Conservation (phyloP, 257 asterid species). For the Cruciata laevipes region DNA sequence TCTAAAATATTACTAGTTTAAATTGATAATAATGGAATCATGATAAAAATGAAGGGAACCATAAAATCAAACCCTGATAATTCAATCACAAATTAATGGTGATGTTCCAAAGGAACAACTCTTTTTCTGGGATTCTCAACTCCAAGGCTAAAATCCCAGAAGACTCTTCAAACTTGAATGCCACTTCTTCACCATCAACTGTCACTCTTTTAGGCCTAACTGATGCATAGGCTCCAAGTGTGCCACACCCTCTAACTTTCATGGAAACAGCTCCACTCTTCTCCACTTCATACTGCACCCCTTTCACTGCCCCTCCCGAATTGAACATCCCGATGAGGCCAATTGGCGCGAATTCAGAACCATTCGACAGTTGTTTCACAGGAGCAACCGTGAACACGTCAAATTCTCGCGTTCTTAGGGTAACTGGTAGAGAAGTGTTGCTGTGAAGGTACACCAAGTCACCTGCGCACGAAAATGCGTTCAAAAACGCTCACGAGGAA, state of each 20-base stretch:
- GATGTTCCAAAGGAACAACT: slow-evolving; percentile 61
- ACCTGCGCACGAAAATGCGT: slow-evolving; percentile 30
- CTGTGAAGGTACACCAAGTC: slow-evolving; percentile 57
- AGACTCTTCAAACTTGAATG: slow-evolving; percentile 54
- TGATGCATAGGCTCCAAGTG: slow-evolving; percentile 73
- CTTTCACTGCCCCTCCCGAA: slow-evolving; percentile 80
- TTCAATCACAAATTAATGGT: slow-evolving; percentile 37
- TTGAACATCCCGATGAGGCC: slow-evolving; percentile 84
- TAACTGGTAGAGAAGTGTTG: slow-evolving; percentile 52
- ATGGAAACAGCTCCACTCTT: slow-evolving; percentile 29
- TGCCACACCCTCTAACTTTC: slow-evolving; percentile 61
- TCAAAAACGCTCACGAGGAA: background rate
- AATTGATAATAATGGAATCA: too few species aligned
- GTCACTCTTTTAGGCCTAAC: slow-evolving; percentile 42
- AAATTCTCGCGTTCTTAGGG: slow-evolving; percentile 56
- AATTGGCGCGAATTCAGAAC: slow-evolving; percentile 48
- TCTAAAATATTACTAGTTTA: too few species aligned
- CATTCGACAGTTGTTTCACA: slow-evolving; percentile 39
- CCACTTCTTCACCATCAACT: slow-evolving; percentile 41
- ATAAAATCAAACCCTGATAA: background rate
- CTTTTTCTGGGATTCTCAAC: slow-evolving; percentile 41
- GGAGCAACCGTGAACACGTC: slow-evolving; percentile 75
- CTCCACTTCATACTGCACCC: slow-evolving; percentile 35
- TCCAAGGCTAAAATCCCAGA: slow-evolving; percentile 39
- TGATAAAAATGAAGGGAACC: background rate